phyloP scores from a whole-genome alignment of 352 stramenopile genomes.

The Phytopythium delawarense region DNA sequence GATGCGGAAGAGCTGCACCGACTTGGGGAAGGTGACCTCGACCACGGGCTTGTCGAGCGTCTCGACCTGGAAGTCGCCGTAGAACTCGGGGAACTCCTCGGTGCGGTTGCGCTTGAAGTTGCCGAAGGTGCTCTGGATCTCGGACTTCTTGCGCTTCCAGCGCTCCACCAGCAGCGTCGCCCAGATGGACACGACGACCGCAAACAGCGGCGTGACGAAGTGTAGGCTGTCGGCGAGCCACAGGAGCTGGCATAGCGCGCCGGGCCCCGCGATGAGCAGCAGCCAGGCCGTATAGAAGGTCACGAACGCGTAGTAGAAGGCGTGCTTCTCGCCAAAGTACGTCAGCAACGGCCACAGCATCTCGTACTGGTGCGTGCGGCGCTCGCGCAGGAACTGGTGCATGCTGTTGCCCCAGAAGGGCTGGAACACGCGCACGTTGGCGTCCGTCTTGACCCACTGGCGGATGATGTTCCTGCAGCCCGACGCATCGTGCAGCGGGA shows the following conservation, averaged over 20 bases:
- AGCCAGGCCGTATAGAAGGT: constrained; percentile 75
- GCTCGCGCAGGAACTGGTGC: constrained; percentile 57
- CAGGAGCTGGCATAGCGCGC: constrained; percentile 43
- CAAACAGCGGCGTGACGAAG: constrained; percentile 48
- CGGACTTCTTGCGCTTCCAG: constrained; percentile 87
- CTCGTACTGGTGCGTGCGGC: constrained; percentile 63
- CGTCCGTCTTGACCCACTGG: constrained; percentile 48
- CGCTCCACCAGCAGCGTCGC: constrained; percentile 83
- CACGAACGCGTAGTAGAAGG: constrained; percentile 77
- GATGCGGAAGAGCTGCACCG: constrained; percentile 55
- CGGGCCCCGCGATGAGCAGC: constrained; percentile 46
- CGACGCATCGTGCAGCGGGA: constrained; percentile 57
- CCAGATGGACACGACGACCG: constrained; percentile 82
- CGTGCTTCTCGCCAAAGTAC: constrained; percentile 82
- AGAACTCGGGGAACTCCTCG: constrained; percentile 48
- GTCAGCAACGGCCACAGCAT: constrained; percentile 76
- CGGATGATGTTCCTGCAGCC: constrained; percentile 63
- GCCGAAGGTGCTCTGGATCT: constrained; percentile 78
- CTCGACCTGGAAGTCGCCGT: constrained; percentile 68
- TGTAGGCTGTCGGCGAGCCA: constrained; percentile 23
- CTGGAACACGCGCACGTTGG: constrained; percentile 38
- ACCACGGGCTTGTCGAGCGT: constrained; percentile 33
- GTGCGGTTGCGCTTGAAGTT: constrained; percentile 59
- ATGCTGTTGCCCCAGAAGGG: constrained; percentile 44
- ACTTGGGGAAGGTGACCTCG: constrained; percentile 56